A percentile compares a stretch with the other conserved stretches of the same genome.
phyloP scores from a whole-genome alignment of 805 yeast genomes.

The Lipomyces orientalis region DNA sequence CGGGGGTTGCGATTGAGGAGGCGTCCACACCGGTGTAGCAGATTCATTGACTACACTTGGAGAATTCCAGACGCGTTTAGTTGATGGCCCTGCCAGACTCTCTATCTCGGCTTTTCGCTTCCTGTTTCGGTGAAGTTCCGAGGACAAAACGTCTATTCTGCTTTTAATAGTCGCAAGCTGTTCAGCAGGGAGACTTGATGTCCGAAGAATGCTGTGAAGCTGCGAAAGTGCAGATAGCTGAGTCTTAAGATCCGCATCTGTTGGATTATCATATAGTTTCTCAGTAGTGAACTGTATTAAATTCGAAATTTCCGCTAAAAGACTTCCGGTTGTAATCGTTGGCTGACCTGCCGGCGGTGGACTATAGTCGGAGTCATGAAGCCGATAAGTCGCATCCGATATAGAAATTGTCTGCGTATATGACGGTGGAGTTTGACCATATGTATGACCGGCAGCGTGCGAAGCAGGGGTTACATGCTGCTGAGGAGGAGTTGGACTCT shows the following conservation, averaged over 20 bases:
- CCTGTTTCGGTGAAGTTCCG: conserved; percentile 16
- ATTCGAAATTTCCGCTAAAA: conserved; percentile 23
- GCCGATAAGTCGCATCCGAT: neutral
- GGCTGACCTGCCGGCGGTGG: conserved; percentile 12
- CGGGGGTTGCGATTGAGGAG: conserved; percentile 21
- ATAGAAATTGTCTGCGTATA: neutral
- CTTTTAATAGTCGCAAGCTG: conserved; percentile 33
- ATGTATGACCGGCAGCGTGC: neutral
- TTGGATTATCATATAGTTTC: conserved; percentile 18
- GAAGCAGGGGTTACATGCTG: conserved; percentile 14
- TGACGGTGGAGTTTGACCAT: neutral
- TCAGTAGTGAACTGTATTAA: conserved; percentile 23
- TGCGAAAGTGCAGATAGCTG: conserved; percentile 32
- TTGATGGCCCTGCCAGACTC: conserved; percentile 13
- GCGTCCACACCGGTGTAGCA: conserved; percentile 16
- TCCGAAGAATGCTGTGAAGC: conserved; percentile 32
- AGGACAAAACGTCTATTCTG: conserved; percentile 23
- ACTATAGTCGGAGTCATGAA: neutral
- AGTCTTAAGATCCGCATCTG: conserved; percentile 41
- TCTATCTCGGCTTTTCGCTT: conserved; percentile 27
- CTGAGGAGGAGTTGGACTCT: conserved; percentile 9
- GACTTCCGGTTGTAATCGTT: conserved; percentile 19
- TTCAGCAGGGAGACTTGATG: conserved; percentile 30
- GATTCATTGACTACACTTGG: conserved; percentile 12
- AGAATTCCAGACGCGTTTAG: conserved; percentile 28